Conservation (phyloP, 225 moss, liverwort and hornwort genomes). For the Asterella californica region DNA sequence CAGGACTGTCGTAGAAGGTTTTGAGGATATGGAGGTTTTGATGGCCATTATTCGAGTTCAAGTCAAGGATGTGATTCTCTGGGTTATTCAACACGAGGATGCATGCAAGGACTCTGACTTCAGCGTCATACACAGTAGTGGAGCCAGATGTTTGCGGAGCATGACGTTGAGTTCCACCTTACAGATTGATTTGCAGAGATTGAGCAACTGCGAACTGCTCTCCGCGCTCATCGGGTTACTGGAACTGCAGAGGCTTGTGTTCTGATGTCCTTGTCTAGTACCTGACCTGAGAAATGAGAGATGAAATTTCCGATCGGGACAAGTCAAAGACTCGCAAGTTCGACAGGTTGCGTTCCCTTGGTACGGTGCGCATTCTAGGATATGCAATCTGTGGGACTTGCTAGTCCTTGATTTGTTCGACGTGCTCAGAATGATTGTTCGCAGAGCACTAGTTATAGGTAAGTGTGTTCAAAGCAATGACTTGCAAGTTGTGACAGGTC, state of each 20-base stretch:
- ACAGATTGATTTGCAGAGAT: neutral
- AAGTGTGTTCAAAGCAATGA: neutral
- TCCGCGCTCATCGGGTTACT: neutral
- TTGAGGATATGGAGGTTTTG: neutral
- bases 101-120: neutral
- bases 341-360: conserved; percentile 6
- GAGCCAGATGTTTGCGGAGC: neutral
- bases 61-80: neutral
- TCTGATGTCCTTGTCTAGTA: neutral
- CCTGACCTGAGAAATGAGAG: neutral
- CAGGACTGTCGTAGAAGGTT: neutral
- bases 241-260: neutral
- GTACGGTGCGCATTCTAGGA: neutral
- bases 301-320: neutral
- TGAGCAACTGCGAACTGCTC: neutral
- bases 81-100: neutral
- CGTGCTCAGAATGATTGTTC: neutral
- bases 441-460: neutral
- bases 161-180: neutral
- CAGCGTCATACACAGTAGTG: neutral
- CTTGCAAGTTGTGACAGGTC: neutral
- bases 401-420: conserved; percentile 6
- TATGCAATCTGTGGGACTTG: conserved; percentile 2
- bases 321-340: conserved; percentile 11
- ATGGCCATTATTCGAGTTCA: neutral